A percentile compares a stretch with the other conserved stretches of the same genome.
Evolutionary conservation across 768 basidiomycete genomes (phyloP).

Genomic region (Sutorius australiensis): DNA sequence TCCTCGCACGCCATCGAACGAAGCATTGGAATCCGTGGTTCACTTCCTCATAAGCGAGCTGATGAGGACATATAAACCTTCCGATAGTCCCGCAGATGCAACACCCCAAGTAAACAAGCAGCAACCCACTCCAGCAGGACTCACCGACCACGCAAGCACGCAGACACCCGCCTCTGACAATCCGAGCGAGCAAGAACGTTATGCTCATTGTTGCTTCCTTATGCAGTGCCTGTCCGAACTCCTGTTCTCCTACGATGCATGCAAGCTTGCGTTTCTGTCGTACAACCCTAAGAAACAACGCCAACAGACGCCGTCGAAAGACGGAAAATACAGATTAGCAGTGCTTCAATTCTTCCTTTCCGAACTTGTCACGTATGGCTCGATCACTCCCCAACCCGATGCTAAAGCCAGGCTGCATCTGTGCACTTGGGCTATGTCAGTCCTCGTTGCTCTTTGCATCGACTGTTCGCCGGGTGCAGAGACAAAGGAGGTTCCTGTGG

Average conservation of each 20-base stretch:
- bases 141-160: constrained; percentile 16
- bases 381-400: constrained; percentile 60
- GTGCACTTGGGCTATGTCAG: constrained; percentile 85
- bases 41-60: constrained; percentile 74
- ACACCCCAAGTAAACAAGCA: constrained; percentile 14
- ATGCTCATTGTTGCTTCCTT: constrained; percentile 70
- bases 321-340: constrained; percentile 58
- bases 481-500: constrained; percentile 70
- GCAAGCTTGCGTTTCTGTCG: constrained; percentile 85
- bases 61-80: constrained; percentile 54
- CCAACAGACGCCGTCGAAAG: constrained; percentile 58
- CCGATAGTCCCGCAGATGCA: constrained; percentile 28
- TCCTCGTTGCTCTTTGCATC: constrained; percentile 90
- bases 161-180: constrained; percentile 14
- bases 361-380: constrained; percentile 77
- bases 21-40: constrained; percentile 55
- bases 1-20: constrained; percentile 30
- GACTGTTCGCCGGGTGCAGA: constrained; percentile 68
- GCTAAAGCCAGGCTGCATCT: constrained; percentile 54
- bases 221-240: constrained; percentile 93
- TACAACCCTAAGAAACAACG: constrained; percentile 63
- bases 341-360: constrained; percentile 79
- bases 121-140: background rate
- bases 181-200: constrained; percentile 26
- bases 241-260: constrained; percentile 86